Conservation (phyloP, 257 asterid genomes). For the Oldenlandia corymbosa region DNA sequence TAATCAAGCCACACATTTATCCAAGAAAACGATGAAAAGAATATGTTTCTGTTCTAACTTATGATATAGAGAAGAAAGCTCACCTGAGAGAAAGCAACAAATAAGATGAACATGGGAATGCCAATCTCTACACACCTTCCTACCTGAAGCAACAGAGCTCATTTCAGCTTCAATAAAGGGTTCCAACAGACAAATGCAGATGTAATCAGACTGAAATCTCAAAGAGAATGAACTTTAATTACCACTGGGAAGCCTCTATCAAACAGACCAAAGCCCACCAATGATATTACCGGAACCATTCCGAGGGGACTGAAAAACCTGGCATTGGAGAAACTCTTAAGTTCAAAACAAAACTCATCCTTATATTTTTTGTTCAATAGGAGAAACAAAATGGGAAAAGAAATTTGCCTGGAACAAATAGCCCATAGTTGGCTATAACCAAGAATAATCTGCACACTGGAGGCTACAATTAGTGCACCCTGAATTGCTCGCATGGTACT, state of each 20-base stretch:
- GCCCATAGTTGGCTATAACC: constrained; percentile 98
- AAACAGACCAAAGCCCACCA: constrained; percentile 87
- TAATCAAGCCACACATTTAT: too few species aligned
- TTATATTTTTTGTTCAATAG: too few species aligned
- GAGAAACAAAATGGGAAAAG: too few species aligned
- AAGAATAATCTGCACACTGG: constrained; percentile 91
- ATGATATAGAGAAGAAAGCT: not conserved
- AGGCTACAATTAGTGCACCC: constrained; percentile 91
- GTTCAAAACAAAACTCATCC: not conserved
- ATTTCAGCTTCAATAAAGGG: constrained; percentile 3
- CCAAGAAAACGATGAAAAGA: not conserved
- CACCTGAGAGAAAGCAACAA: constrained; percentile 90
- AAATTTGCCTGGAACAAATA: constrained; percentile 75
- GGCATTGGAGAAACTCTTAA: constrained; percentile 16
- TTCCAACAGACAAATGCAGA: not conserved
- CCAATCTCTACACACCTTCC: constrained; percentile 95
- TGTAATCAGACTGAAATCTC: not conserved
- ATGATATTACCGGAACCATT: constrained; percentile 86
- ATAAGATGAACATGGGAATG: constrained; percentile 80
- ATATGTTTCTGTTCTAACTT: not conserved
- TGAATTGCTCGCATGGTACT: constrained; percentile 84
- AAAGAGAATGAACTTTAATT: constrained; percentile 12
- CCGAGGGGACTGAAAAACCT: constrained; percentile 99
- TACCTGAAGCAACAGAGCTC: constrained; percentile 42
- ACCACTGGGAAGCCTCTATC: constrained; percentile 97